Base-by-base conservation (phyloP, 306 rosid genomes). In the Datisca glomerata region DNA sequence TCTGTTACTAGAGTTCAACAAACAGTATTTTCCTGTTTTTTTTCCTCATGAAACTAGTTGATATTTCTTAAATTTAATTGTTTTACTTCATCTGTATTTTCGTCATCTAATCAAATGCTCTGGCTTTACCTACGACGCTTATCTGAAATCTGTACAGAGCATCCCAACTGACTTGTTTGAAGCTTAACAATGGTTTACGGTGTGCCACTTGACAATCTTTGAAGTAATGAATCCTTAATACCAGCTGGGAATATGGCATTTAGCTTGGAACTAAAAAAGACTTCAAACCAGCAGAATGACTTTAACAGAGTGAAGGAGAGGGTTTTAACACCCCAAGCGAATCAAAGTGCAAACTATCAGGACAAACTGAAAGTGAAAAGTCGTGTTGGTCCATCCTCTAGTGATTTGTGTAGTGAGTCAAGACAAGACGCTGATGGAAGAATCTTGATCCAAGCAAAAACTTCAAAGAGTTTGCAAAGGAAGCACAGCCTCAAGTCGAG, bases 201-300 rank as follows among this genome's bases (percentile, higher is more conserved):
- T n/a, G n/a, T n/a, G n/a, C n/a, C n/a, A n/a, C n/a, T n/a, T n/a
- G n/a, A n/a, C n/a, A n/a, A n/a, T n/a, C n/a, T n/a, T n/a, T n/a
- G n/a, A n/a, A n/a, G n/a, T 58, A 48, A 50, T 47, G 52, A 63
- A 50, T 47, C 41, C 49, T 28, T 71, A 65, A 79, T 56, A 24
- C 23, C 61, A 17, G 55, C 63, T 53, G 52, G 33, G n/a, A 70
- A 55, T 29, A 81, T 69, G 81, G 80, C 63, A 55, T 58, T 49
- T 60, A 60, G 68, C 56, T 45, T 65, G 52, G 78, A 62, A 35
- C 70, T 49, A 16, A 49, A 45, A 62, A 73, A 48, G 53, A 73
- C 60, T 38, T 59, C 74, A 27, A 75, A 55, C 41, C 53, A 43
- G 68, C 67, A 54, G 67, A 68, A 50, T 43, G 27, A 60, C 52